Base-by-base conservation (phyloP, 495 filamentous ascomycete genomes). In the Clohesyomyces aquaticus region DNA sequence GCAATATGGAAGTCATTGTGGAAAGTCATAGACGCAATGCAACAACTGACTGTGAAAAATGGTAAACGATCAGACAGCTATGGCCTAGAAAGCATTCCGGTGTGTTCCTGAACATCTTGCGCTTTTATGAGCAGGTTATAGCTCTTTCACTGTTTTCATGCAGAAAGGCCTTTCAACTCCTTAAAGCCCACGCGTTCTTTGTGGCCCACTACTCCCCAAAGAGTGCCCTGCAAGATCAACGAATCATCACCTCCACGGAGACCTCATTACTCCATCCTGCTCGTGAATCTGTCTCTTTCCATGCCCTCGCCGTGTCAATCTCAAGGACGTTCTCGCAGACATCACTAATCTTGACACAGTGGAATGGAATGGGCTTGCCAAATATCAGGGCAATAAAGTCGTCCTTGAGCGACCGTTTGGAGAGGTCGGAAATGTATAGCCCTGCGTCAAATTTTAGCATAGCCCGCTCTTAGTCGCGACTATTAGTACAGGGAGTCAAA, bases 221-320 rank as follows among this genome's bases (percentile, higher is more conserved):
- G 14, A 14, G 6, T 38, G 6, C 32, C 14, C 6, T 47, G 21
- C 8, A 8, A 18, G 8, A 26, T 54, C 59, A 75, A 3, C 61
- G 63, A 55, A 78, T 67, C 49, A 85, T 88, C 10, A 96, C 75
- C 73, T 89, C 86, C 19, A 96, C 79, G 41, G 82, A 79, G 28
- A 91, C 83, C 72, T 97, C 92, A 67, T 96, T 96, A 49, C 85
- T 88, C 89, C 91, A 96, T 18, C 90, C 87, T 41, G 83, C 79
- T 61, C 85, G 71, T 41, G 94, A 74, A 0, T 81, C 83, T 80
- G 93, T 80, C 65, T 87, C 83, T 25, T 83, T 85, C 91, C 91
- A 98, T 2, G 94, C 94, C 29, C 72, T 75, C 58, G 86, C 83
- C 8, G 92, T 71, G 79, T 98, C 89, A 26, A 98, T 81, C 42